Conservation (phyloP, 1,139 yeast species). For the Tardiomyces depauwii region DNA sequence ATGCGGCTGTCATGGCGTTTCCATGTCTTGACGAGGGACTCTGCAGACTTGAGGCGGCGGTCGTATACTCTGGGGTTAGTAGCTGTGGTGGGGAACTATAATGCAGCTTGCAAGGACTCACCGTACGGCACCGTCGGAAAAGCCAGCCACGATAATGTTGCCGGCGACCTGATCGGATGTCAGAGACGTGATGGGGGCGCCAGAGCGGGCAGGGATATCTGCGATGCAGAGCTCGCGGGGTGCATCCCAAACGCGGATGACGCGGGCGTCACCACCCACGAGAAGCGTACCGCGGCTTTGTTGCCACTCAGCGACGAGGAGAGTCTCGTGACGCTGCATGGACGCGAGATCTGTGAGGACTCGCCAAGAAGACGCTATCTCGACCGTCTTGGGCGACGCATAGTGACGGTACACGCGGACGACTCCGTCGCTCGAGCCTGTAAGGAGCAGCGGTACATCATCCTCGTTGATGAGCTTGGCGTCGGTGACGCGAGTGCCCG, state of each 20-base stretch:
- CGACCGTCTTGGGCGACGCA: conserved; percentile 43
- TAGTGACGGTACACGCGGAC: conserved; percentile 76
- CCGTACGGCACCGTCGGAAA: conserved; percentile 74
- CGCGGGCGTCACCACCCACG: conserved; percentile 92
- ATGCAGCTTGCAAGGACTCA: too few relatives aligned
- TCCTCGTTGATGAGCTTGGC: conserved; percentile 83
- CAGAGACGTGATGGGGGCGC: conserved; percentile 77
- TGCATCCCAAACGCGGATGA: conserved; percentile 93
- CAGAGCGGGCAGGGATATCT: conserved; percentile 86
- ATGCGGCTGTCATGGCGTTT: conserved; percentile 50
- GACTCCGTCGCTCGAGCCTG: conserved; percentile 92
- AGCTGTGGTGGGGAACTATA: too few relatives aligned
- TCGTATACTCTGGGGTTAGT: conserved; percentile 56
- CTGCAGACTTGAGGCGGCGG: conserved; percentile 72
- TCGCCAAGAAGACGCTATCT: conserved; percentile 82
- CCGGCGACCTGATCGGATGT: conserved; percentile 97
- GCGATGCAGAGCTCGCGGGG: conserved; percentile 79
- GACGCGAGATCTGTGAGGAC: conserved; percentile 67
- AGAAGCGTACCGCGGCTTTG: conserved; percentile 86
- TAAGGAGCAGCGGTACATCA: conserved; percentile 69
- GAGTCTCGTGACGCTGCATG: conserved; percentile 4
- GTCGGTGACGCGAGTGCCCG: conserved; percentile 82
- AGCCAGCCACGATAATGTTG: conserved; percentile 83
- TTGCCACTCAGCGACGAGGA: conserved; percentile 89
- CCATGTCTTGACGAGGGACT: conserved; percentile 83